Evolutionary conservation across 305 asterid genomes (phyloP).

Genomic region (Fraxinus floribunda): DNA sequence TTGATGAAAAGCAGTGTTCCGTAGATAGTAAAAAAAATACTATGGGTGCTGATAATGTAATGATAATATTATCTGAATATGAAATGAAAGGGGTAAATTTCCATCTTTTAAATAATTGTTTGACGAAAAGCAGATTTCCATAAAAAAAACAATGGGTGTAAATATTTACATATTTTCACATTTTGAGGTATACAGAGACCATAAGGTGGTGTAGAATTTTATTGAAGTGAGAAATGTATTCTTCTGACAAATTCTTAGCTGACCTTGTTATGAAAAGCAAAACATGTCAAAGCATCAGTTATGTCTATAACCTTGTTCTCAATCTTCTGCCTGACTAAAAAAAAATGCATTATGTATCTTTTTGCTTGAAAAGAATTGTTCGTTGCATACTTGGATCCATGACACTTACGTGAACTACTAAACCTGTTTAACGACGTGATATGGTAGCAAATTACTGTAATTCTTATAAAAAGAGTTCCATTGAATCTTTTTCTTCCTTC

Average conservation of each 20-base stretch:
- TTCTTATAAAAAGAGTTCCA: neutral
- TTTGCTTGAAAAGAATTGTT: constrained; percentile 2
- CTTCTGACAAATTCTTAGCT: neutral
- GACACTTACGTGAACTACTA: neutral
- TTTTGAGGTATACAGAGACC: neutral
- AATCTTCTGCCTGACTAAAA: neutral
- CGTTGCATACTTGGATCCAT: constrained; percentile 11
- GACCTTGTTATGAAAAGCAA: neutral
- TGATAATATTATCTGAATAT: neutral
- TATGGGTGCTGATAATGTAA: constrained; percentile 12
- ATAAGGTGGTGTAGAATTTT: neutral
- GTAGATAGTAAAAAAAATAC: no score
- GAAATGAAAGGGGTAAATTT: neutral
- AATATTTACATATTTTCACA: neutral
- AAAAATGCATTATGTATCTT: neutral
- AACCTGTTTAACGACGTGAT: neutral
- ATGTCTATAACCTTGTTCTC: neutral
- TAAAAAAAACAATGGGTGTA: neutral
- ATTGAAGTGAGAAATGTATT: neutral
- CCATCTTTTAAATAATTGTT: neutral
- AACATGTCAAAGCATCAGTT: neutral
- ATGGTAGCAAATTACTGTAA: neutral
- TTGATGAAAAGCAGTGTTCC: neutral
- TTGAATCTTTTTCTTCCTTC: constrained; percentile 18
- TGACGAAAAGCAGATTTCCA: neutral